Base-by-base conservation (phyloP, 768 basidiomycete species). In the Ramaria sp. region DNA sequence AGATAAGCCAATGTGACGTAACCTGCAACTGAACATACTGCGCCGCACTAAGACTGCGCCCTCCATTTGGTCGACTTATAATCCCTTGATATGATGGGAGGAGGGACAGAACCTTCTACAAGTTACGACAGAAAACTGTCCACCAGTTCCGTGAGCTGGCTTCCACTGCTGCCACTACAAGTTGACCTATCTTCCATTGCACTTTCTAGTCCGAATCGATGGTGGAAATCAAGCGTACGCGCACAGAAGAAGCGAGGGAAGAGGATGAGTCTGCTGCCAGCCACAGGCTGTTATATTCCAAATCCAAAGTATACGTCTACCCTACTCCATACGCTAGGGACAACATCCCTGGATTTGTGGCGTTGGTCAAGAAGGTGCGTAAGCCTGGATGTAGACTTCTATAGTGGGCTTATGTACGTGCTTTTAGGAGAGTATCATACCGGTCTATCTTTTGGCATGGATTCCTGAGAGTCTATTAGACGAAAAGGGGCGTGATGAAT, bases 271-370 rank as follows among this genome's bases (percentile, higher is more conserved):
- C 80, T 68, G 11, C 10, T n/a, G 38, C 49, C 13, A 80, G 82
- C 66, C 55, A 57, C 20, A 76, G 88, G 46, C 75, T 97, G 49
- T 68, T 97, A 13, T 96, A 91, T 64, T 86, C 84, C 69, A 96
- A 95, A 68, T 90, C 87, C 42, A 94, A 93, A 68, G 95, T 97
- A 46, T 93, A 95, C 66, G 84, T 99, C 45, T 91, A 97, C 63
- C 96, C 96, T 0, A 95, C 93, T 2, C 83, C 87, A 3, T 94
- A 92, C 68, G 77, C 87, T 1, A 78, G 87, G 64, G 96, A 98
- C 70, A 95, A 97, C 69, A 89, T 97, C 37, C 83, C 91, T 2
- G 96, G 96, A 1, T 98, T 95, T 67, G 83, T 93, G 7, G 84
- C 88, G 15, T 76, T 99, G 57, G 93, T 98, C 19, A 91, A 92